These are phyloP conservation scores for Suillus tomentosus DNA, from an alignment of 768 basidiomycete species.

Conservation along the genomic window DNA sequence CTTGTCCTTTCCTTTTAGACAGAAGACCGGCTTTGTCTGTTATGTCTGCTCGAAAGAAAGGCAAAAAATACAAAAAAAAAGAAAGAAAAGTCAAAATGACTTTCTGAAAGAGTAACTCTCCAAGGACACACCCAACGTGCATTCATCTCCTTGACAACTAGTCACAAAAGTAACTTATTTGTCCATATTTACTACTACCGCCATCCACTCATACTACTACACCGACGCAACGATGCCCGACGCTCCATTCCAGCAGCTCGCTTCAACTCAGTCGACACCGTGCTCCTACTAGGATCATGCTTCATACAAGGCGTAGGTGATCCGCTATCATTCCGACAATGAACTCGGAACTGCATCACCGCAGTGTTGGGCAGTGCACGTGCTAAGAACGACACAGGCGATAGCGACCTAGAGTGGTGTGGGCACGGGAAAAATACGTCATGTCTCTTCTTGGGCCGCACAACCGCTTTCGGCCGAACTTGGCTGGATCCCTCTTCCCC, in stretches of 20 bases:
- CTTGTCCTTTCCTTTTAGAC: background rate
- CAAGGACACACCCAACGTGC: background rate
- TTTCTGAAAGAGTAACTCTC: background rate
- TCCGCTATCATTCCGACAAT: conserved; percentile 15
- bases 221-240: conserved; percentile 23
- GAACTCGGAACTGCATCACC: conserved; percentile 16
- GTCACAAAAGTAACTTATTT: conserved; percentile 5
- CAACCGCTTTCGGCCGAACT: conserved; percentile 17
- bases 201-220: conserved; percentile 17
- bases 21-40: conserved; percentile 16
- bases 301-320: conserved; percentile 26
- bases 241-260: conserved; percentile 29
- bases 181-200: conserved; percentile 15
- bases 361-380: conserved; percentile 11
- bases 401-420: conserved; percentile 1
- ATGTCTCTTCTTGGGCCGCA: conserved; percentile 23
- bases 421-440: conserved; percentile 33
- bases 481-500: background rate
- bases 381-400: conserved; percentile 17
- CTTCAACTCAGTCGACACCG: conserved; percentile 34
- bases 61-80: background rate
- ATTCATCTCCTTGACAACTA: conserved; percentile 7
- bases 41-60: background rate
- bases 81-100: conserved; percentile 6
- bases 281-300: conserved; percentile 22